Evolutionary conservation across 495 filamentous ascomycete species (phyloP), one percentile per base, ranked within the genome.

Genomic region (Talaromyces proteolyticus): DNA sequence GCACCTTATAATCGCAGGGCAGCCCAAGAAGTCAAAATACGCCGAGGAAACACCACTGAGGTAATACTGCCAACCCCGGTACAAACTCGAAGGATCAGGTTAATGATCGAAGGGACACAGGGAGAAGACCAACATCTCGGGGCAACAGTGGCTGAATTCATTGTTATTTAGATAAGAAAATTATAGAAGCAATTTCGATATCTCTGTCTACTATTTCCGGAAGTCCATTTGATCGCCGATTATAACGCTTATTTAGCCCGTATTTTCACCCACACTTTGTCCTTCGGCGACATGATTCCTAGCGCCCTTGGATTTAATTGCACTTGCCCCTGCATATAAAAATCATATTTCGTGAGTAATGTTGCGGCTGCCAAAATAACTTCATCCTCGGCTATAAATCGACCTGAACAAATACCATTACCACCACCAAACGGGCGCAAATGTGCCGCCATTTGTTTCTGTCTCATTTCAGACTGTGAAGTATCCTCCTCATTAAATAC

Each of bases 1-100:
- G 79, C 18, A 75, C 66, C 16, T 69, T 82, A 57, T 75, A 80
- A 60, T 82, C 66, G 61, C 72, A 72, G 46, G 77, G 79, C 39
- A 66, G 67, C 41, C 66, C 73, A 47, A 4, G 45, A 47, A 34
- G 45, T 47, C 6, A 47, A 47, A 38, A 37, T 47, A 1, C 14
- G 45, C 12, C 25, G 37, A 19, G 45, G 45, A 23, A 47, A 47
- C 16, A 47, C 18, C n/a, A 47, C 45, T 12, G 11, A n/a, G 20
- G 45, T 47, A 6, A 19, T 21, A 20, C 20, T 47, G 17, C 20
- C 45, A 0, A 1, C 19, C 2, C 6, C 20, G 7, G 18, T 22
- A 6, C 16, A 36, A 39, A 18, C 14, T 11, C 29, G 25, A 6
- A 6, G 18, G 12, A 36, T 47, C 29, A 47, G 45, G 16, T 26